Base-by-base conservation (phyloP, 2,329 filamentous ascomycete species). In the Dichotomopilus funicola region DNA sequence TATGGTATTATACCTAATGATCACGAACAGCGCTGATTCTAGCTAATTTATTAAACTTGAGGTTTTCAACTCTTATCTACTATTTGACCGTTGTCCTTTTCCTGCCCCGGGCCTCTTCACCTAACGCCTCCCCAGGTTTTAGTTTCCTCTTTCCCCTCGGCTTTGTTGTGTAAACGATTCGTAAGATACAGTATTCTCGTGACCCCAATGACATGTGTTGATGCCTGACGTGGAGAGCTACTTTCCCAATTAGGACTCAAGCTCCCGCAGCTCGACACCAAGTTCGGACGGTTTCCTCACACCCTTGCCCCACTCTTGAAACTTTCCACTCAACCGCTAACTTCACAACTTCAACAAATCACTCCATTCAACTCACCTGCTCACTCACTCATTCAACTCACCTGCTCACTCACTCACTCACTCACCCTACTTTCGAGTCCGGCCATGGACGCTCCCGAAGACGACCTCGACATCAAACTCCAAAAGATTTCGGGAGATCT, bases 381-480 rank as follows among this genome's bases (percentile, higher is more conserved):
- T 38, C 40, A 51, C 19, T 6, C 50, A 31, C 9, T 11, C 45
- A 64, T 3, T 27, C 19, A 27, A 27, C 19, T 27, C 19, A 27
- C 19, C 19, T n/a, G n/a, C 19, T 6, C 50, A 31, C 9, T 11
- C 45, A 64, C 19, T 27, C 19, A 27, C 19, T 27, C 19, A 27
- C 19, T 27, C 19, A 27, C 19, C 19, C 19, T 27, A 27, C 19
- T 27, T 27, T 27, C 19, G 19, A 27, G 19, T 27, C 19, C 19
- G 19, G 19, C 53, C 46, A 86, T 86, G 82, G 83, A 87, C 61
- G 80, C 75, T 13, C 68, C 76, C 37, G 82, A 85, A 44, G 74
- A 78, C 35, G 84, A 87, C 49, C 68, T 75, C 54, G 84, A 87
- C 62, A 72, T 85, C 54, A 79, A 82, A 67, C 76, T 87, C 54